Base-by-base conservation (phyloP, 1,284 basidiomycete genomes). In the Athelia sp. region DNA sequence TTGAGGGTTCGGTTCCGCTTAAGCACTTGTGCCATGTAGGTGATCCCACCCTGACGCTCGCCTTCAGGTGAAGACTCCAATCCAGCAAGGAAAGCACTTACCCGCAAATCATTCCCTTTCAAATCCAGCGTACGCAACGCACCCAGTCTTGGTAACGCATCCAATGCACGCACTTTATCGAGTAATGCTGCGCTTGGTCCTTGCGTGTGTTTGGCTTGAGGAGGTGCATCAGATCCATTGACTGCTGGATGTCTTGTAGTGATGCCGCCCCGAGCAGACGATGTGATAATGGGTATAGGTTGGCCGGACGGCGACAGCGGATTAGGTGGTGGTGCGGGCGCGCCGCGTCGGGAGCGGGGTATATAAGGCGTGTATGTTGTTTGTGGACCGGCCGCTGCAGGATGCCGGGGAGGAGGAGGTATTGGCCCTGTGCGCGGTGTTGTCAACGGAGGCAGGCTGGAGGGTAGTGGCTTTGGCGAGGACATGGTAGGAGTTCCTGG, bases 1-100 rank as follows among this genome's bases (percentile, higher is more conserved):
- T 95, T 96, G 34, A 99, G 74, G 1, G 96, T 98, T 24, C 94
- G 77, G 66, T 99, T 99, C 38, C 95, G 84, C 65, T 98, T 98
- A 53, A 99, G 72, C 0, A 98, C 95, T 68, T 98, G 94, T 0
- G 93, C 89, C 36, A 99, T 82, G 64, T 97, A 97, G 0, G 81
- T 82, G 21, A 98, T 87, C 0, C 95, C 94, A 47, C 67, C 79
- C 89, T 86, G 46, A 53, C 49, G 21, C 15, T 6, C 21, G 43
- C 19, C 17, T 13, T 14, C 29, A 35, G 36, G 6, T 6, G 18
- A n/a, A 17, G 48, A 35, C 23, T 29, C 8, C 43, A 46, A 48
- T 32, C 31, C 32, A 46, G 19, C n/a, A n/a, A n/a, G n/a, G n/a
- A n/a, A n/a, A n/a, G n/a, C 14, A 74, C 88, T 63, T 55, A 91